A percentile compares a stretch with the other conserved stretches of the same genome.
Evolutionary conservation across 2,329 filamentous ascomycete species (phyloP).

Genomic region (Penicillium sp.): DNA sequence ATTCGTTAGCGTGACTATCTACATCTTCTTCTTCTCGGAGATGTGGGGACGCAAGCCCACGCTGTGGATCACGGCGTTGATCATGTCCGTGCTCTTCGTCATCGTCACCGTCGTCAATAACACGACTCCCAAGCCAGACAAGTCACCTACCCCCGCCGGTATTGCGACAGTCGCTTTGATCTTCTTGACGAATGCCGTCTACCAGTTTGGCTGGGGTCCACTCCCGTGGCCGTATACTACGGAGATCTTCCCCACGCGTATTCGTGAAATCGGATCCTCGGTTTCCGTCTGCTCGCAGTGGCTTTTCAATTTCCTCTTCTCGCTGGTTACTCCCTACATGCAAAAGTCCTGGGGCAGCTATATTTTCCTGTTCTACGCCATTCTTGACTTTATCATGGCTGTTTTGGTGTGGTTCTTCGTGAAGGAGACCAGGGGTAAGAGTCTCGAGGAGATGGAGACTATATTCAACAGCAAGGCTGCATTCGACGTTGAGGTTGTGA

Average conservation of each 20-base stretch:
- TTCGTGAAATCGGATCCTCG: slow-evolving; percentile 40
- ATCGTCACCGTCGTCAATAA: slow-evolving; percentile 49
- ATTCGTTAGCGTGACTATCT: slow-evolving; percentile 48
- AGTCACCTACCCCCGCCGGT: slow-evolving; percentile 35
- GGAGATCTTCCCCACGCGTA: slow-evolving; percentile 40
- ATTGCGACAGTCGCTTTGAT: slow-evolving; percentile 53
- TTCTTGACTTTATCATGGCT: slow-evolving; percentile 35
- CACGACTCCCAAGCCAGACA: slow-evolving; percentile 39
- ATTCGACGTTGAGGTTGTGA: slow-evolving; percentile 21
- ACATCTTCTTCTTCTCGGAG: slow-evolving; percentile 52
- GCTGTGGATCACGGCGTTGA: slow-evolving; percentile 47
- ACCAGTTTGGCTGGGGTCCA: slow-evolving; percentile 37
- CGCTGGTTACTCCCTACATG: slow-evolving; percentile 42
- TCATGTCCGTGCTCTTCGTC: slow-evolving; percentile 54
- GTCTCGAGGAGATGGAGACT: slow-evolving; percentile 42
- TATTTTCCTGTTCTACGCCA: slow-evolving; percentile 43
- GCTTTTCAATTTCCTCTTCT: slow-evolving; percentile 46
- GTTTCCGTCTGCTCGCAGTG: slow-evolving; percentile 39
- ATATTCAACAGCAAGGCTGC: slow-evolving; percentile 25
- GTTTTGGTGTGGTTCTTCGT: slow-evolving; percentile 37
- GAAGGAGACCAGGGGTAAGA: slow-evolving; percentile 41
- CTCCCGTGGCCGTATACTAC: slow-evolving; percentile 37
- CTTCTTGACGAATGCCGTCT: slow-evolving; percentile 32
- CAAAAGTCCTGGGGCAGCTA: slow-evolving; percentile 41
- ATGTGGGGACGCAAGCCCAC: slow-evolving; percentile 51